These are phyloP conservation scores for Cyclotella atomus DNA, from an alignment of 108 stramenopile species.

Conservation along the genomic window DNA sequence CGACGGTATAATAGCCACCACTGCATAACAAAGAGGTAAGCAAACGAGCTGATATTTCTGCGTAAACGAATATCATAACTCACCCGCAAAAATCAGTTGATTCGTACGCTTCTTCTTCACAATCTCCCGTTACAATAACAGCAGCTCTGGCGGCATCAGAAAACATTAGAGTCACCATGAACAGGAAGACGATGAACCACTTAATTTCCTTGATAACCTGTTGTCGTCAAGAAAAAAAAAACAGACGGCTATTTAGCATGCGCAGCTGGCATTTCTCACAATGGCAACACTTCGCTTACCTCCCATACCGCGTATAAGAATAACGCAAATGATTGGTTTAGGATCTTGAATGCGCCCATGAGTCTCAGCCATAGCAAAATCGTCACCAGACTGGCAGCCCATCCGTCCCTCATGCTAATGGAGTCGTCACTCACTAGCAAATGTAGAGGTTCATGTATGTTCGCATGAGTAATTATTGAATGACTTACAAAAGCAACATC, in stretches of 20 bases:
- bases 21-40: neutral
- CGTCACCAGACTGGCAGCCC: conserved; percentile 27
- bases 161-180: conserved; percentile 41
- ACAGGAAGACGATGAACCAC: conserved; percentile 47
- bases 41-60: neutral
- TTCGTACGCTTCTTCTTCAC: conserved; percentile 14
- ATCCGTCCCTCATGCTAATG: conserved; percentile 27
- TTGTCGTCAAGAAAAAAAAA: no score
- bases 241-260: no score
- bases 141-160: conserved; percentile 15
- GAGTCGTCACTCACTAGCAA: conserved; percentile 7
- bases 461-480: no score
- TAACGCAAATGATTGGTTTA: conserved; percentile 38
- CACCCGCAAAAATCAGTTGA: conserved; percentile 31
- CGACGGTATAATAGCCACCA: neutral
- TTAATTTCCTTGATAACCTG: conserved; percentile 41
- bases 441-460: no score
- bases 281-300: no score
- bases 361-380: conserved; percentile 48
- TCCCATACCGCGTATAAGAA: conserved; percentile 49
- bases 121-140: conserved; percentile 31
- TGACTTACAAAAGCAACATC: no score
- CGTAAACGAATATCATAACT: neutral
- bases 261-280: no score
- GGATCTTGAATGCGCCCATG: conserved; percentile 48